Base-by-base conservation (phyloP, 2,329 filamentous ascomycete genomes). In the Epicoccum sorghinum region DNA sequence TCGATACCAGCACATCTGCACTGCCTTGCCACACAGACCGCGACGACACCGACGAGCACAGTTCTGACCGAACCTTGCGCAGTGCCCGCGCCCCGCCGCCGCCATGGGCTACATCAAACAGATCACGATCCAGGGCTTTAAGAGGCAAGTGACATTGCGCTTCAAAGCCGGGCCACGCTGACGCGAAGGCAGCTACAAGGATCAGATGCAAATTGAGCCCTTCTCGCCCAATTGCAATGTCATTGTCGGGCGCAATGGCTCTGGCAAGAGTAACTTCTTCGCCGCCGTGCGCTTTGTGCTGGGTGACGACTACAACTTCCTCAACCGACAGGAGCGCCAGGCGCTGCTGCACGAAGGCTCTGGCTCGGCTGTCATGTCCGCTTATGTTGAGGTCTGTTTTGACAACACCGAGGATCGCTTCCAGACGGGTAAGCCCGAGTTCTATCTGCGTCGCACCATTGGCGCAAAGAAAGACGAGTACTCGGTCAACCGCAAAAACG, bases 41-140 rank as follows among this genome's bases (percentile, higher is more conserved):
- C 42, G 50, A 47, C 27, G 7, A 12, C 22, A 9, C 23, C 24
- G 25, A 36, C n/a, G 25, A 37, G 6, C 4, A 18, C 43, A 29
- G 18, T 18, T 7, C 40, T 30, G n/a, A 55, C 6, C 25, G 14
- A 49, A 40, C 25, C 44, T 37, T 39, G 58, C 49, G 54, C 52
- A 9, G 40, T 43, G 37, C 41, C 38, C 49, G 57, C 61, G 52
- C 50, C 47, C 56, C 37, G 38, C 60, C 64, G 60, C 58, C 58
- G 55, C 51, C 18, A 74, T 74, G 71, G 70, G 70, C 30, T 95
- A 96, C 82, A 97, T 99, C 84, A 99, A 99, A 78, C 95, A 99
- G 81, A 97, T 98, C 77, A 98, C 97, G 77, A 98, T 99, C 74
- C 95, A 99, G 78, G 95, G 95, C 86, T 99, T 99, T 81, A 99